Percentiles rank a stretch among this genome's conserved stretches.
Conservation (phyloP, 208 protist species). For the Histomonas meleagridis region DNA sequence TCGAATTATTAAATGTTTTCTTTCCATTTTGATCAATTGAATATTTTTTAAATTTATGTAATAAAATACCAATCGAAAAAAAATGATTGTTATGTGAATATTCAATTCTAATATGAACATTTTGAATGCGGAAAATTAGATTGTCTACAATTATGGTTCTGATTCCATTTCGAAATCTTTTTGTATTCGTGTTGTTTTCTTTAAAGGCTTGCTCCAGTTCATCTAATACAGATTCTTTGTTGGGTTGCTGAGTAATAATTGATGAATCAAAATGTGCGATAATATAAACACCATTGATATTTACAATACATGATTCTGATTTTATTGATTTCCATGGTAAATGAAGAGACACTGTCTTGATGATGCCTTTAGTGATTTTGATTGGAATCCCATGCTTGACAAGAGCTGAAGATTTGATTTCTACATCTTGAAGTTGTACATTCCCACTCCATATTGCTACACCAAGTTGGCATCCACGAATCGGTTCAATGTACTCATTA, state of each 20-base stretch:
- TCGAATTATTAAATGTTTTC: background rate
- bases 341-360: background rate
- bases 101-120: background rate
- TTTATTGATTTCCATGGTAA: background rate
- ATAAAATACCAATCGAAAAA: background rate
- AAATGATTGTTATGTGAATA: background rate
- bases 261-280: background rate
- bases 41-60: background rate
- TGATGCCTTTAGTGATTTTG: background rate
- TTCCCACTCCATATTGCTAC: background rate
- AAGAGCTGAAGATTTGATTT: background rate
- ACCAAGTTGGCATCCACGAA: background rate
- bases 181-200: no score
- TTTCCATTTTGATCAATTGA: background rate
- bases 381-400: background rate
- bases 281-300: background rate
- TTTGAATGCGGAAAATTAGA: background rate
- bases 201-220: no score
- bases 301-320: background rate
- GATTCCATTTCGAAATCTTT: background rate
- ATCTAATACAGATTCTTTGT: no score
- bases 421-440: background rate
- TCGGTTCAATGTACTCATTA: background rate
- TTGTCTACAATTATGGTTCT: background rate
- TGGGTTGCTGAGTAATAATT: no score